A percentile compares a stretch with the other conserved stretches of the same genome.
Conservation (phyloP, 495 filamentous ascomycete genomes). For the Wilcoxina mikolae region DNA sequence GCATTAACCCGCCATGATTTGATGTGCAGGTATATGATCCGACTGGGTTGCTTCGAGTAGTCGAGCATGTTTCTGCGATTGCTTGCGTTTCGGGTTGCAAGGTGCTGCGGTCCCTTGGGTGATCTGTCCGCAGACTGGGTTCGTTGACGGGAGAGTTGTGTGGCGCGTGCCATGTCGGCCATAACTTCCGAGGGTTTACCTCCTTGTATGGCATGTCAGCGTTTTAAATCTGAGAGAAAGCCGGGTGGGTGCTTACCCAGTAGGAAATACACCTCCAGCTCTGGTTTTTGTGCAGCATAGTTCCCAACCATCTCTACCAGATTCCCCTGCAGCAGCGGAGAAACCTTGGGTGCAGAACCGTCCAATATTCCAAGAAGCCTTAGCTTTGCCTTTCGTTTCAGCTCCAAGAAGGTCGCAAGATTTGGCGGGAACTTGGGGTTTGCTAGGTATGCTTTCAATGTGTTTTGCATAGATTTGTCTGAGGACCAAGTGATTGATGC, state of each 20-base stretch:
- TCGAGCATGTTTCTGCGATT: background rate
- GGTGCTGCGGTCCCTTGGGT: background rate
- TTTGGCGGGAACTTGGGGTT: slow-evolving; percentile 1
- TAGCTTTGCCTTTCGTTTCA: background rate
- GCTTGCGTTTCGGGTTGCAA: background rate
- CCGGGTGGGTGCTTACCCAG: background rate
- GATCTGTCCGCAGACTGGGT: background rate
- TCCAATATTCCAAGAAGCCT: background rate
- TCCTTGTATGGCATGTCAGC: background rate
- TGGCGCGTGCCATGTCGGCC: background rate
- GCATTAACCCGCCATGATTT: background rate
- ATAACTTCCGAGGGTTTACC: background rate
- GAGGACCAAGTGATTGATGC: slow-evolving; percentile 6
- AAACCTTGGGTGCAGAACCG: background rate
- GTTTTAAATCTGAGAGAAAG: background rate
- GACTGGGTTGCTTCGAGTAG: background rate
- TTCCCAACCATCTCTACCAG: background rate
- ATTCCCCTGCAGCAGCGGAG: background rate
- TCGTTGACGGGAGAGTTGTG: background rate
- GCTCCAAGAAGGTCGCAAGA: background rate
- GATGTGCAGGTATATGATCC: slow-evolving; percentile 5
- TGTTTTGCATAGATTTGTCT: slow-evolving; percentile 2
- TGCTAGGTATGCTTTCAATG: background rate
- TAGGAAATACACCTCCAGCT: slow-evolving; percentile 2
- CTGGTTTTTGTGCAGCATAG: background rate